Evolutionary conservation across 306 rosid genomes (phyloP), one percentile per base, ranked within the genome.

Genomic region (Arachis stenosperma): DNA sequence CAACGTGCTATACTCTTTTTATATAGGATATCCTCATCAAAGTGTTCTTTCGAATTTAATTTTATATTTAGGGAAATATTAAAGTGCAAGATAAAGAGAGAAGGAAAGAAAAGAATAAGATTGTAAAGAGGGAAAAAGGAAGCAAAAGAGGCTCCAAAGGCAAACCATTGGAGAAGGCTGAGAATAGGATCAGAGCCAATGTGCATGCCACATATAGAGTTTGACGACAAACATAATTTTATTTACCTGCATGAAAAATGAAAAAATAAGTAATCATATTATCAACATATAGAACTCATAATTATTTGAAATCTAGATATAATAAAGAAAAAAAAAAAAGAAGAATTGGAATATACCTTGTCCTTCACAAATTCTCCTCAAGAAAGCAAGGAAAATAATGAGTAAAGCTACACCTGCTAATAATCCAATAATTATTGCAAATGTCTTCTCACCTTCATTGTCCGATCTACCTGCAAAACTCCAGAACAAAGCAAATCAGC

Each of bases 341-440:
- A 52, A 27, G 10, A 13, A n/a, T 8, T 6, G 37, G 60, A 29
- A 36, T n/a, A 70, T 87, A 89, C 96, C 98, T 13, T 78, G 71
- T 75, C 80, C 79, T 52, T 75, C 90, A 1, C 83, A 85, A 43
- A 91, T 77, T 78, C 79, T 91, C 74, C 90, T 78, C 9, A 94
- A 17, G 84, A 94, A 94, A 37, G 87, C 79, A 13, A 91, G 85
- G 78, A 91, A 91, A 70, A 94, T 87, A 42, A 94, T 89, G 17
- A 94, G 81, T 3, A 94, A 68, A 30, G 97, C 97, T 30, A 91
- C 92, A 43, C 87, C 98, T 2, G 98, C 96, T 76, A 94, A 69
- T 78, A 94, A 76, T 60, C 98, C 98, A 57, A 94, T 78, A 60
- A 94, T 91, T 68, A 94, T 77, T 17, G 98, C 98, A 80, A 94